Evolutionary conservation across 192 early-diverging fungal species (phyloP), one percentile per base, ranked within the genome.

Genomic region (Backusella mclennaniae): DNA sequence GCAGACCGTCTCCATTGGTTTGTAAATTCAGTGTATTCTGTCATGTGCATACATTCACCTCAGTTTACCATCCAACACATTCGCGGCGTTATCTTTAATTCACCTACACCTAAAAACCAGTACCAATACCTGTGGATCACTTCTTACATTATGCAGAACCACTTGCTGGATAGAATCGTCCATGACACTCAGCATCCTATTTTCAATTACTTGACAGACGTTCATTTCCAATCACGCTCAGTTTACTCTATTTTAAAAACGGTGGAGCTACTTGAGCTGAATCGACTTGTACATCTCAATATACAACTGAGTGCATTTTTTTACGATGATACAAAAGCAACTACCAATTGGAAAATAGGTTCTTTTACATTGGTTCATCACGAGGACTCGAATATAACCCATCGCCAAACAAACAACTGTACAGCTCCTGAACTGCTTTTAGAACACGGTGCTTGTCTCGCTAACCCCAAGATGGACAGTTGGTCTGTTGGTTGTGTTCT

Each of bases 101-200:
- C 26, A 1, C 42, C 70, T 19, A 71, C 70, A 33, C 42, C 70
- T 33, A 42, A 26, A 23, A 23, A 46, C 0, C 42, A 49, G 3
- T 71, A 71, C 8, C 70, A 71, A 15, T 71, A 71, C 31, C 41
- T 71, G 1, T 71, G 70, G 70, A 71, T 71, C 14, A 71, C 70
- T 6, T 71, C 70, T 26, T 15, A 9, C 6, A 71, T 71, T n/a
- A 49, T 46, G 1, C 44, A 26, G 1, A 12, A 33, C 5, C 23
- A 46, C 17, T 31, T 26, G 3, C 9, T 71, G 12, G 15, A 71
- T n/a, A 31, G 42, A 4, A 31, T 71, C 6, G 11, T 69, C n/a
- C n/a, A 23, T 38, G 23, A 31, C 15, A 3, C 11, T 6, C 23
- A 49, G 26, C 29, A 23, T 5, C 11, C 36, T 0, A 44, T 23